A percentile compares a stretch with the other conserved stretches of the same genome.
Conservation (phyloP, 306 rosid genomes). For the Parietaria judaica region DNA sequence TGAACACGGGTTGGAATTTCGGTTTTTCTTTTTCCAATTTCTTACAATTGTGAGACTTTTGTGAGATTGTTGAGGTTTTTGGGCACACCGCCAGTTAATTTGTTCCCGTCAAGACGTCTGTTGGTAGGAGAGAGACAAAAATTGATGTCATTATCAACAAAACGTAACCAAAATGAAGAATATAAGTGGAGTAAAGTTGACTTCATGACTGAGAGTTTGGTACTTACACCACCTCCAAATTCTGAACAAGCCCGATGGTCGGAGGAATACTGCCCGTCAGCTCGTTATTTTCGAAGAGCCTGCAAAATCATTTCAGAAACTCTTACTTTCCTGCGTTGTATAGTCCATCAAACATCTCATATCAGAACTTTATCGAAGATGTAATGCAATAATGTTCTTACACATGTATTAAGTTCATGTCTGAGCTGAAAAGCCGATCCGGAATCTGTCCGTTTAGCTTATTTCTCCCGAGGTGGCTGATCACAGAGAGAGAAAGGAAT, state of each 20-base stretch:
- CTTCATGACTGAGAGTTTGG: conserved; percentile 15
- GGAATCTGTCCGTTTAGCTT: conserved; percentile 48
- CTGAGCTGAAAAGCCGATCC: conserved; percentile 39
- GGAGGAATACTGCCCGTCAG: conserved; percentile 50
- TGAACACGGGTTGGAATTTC: background rate
- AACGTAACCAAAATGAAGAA: background rate
- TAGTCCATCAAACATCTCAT: background rate
- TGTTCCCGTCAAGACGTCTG: conserved; percentile 54
- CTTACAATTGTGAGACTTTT: conserved; percentile 38
- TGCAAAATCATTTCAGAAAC: conserved; percentile 18
- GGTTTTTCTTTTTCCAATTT: conserved; percentile 2
- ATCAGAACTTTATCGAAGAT: background rate
- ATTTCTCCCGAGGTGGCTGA: conserved; percentile 59
- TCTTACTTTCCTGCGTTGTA: background rate
- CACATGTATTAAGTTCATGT: conserved; percentile 51
- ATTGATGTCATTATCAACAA: background rate
- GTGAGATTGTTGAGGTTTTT: conserved; percentile 36
- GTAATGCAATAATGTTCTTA: conserved; percentile 25
- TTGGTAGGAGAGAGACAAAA: conserved; percentile 1
- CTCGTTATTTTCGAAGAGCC: conserved; percentile 47
- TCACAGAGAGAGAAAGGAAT: conserved; percentile 14
- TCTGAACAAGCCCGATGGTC: conserved; percentile 42
- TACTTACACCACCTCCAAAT: conserved; percentile 60
- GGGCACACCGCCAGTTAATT: conserved; percentile 39
- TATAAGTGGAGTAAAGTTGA: background rate